Evolutionary conservation across 2,329 filamentous ascomycete species (phyloP), one percentile per base, ranked within the genome.

Genomic region (Clarireedia homoeocarpa): DNA sequence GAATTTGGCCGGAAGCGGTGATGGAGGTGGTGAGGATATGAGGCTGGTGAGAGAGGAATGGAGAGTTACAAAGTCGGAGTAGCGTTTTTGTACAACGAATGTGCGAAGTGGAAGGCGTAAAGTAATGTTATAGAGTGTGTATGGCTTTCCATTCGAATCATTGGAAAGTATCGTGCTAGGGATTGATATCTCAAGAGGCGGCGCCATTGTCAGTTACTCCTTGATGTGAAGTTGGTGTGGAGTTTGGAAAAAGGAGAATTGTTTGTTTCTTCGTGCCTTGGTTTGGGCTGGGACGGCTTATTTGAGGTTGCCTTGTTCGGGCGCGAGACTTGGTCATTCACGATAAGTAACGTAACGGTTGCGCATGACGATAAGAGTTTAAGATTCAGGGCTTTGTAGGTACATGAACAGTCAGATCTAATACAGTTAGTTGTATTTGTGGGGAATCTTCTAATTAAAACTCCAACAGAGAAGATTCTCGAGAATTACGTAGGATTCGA

Each of bases 101-200:
- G 86, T 87, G 48, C 86, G 83, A 14, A 92, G 79, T 0, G 89
- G 88, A 1, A 91, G 83, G 51, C 87, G 84, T 58, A 94, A 77
- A 23, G 83, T 84, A 70, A 91, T 85, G 70, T 89, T 88, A 75
- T 91, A 92, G 61, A 86, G 79, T 0, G 88, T 91, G 71, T 83
- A 90, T 60, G 79, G 76, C 61, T 78, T 77, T 60, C 77, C 75
- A 61, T 76, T 75, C 57, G 77, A 73, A 53, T 74, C 58, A 3
- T 70, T 70, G 52, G 78, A 76, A 57, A 81, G 71, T 60, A 80
- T 83, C 49, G 83, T 85, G n/a, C 81, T 81, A 10, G 83, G 83
- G 62, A 86, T 86, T 58, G 80, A 81, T 67, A 87, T 84, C 68
- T 86, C 83, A 67, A 80, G 77, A 40, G 83, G 81, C 52, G 83